Evolutionary conservation across 2,329 filamentous ascomycete species (phyloP), one percentile per base, ranked within the genome.

Genomic region (Dendrostoma leiphaemia): DNA sequence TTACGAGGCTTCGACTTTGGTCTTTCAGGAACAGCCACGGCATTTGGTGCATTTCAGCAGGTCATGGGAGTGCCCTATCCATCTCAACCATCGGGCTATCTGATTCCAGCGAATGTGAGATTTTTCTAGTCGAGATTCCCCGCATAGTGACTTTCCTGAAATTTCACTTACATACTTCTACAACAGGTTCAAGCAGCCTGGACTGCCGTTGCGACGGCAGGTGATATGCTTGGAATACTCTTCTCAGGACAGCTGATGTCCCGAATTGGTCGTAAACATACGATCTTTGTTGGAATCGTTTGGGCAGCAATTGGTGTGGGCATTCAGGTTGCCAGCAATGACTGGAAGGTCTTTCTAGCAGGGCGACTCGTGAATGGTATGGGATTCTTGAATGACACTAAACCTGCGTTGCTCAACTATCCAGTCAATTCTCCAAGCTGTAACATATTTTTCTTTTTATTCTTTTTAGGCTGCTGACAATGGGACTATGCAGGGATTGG

Each of bases 401-500:
- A n/a, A n/a, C n/a, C n/a, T n/a, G n/a, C n/a, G n/a, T n/a, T n/a
- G n/a, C n/a, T n/a, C n/a, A n/a, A n/a, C n/a, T n/a, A n/a, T n/a
- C n/a, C n/a, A n/a, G n/a, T n/a, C n/a, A n/a, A n/a, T n/a, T n/a
- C n/a, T n/a, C n/a, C n/a, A n/a, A n/a, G 13, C 10, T 21, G 1
- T 9, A 9, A 37, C 13, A 4, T 19, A n/a, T 19, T 21, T 40
- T 13, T 6, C 13, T 21, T 8, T 24, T 21, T 4, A 21, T 23
- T 3, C 10, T 24, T 13, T 40, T 40, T 9, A 8, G 17, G 13
- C 6, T 57, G 60, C 19, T 24, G 65, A 64, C 9, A 51, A n/a
- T n/a, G n/a, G n/a, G 60, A 5, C 6, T 64, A 24, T 55, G 67
- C 7, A 67, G 61, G 59, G 6, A 61, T 69, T 45, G 67, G 64